Percentiles rank a stretch among this genome's conserved stretches.
These are phyloP conservation scores for Conoideocrella luteorostrata DNA, from an alignment of 2,329 filamentous ascomycete genomes.

Conservation along the genomic window DNA sequence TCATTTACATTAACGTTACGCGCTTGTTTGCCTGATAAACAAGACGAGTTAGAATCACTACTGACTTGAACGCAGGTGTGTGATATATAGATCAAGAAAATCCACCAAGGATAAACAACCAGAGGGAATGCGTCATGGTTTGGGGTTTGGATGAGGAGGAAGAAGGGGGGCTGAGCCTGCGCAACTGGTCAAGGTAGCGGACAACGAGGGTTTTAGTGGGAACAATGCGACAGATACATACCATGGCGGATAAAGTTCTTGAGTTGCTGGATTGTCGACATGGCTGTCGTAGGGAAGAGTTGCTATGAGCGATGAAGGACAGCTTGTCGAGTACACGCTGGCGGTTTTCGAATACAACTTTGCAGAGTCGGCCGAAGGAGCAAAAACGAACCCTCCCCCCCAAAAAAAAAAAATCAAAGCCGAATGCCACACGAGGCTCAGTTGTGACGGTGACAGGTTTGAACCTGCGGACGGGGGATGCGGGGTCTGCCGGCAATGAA, in stretches of 20 bases:
- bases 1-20: constrained; percentile 52
- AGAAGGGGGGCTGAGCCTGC: neutral
- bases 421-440: neutral
- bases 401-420: too few species aligned
- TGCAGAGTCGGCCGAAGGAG: too few species aligned
- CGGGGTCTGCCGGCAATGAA: neutral
- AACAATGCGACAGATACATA: constrained; percentile 22
- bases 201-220: neutral
- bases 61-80: neutral
- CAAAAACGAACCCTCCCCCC: too few species aligned
- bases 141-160: neutral
- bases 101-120: too few species aligned
- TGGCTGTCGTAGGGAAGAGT: constrained; percentile 23
- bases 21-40: constrained; percentile 70
- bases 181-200: neutral
- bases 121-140: too few species aligned
- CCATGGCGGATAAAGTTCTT: constrained; percentile 98
- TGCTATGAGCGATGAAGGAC: constrained; percentile 14
- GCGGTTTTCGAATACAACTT: too few species aligned
- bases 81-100: too few species aligned
- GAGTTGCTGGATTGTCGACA: constrained; percentile 83
- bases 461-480: neutral
- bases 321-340: neutral
- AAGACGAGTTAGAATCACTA: neutral
- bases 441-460: neutral